Evolutionary conservation across 208 protist genomes (phyloP), one percentile per base, ranked within the genome.

Genomic region (Acanthamoeba comandoni): DNA sequence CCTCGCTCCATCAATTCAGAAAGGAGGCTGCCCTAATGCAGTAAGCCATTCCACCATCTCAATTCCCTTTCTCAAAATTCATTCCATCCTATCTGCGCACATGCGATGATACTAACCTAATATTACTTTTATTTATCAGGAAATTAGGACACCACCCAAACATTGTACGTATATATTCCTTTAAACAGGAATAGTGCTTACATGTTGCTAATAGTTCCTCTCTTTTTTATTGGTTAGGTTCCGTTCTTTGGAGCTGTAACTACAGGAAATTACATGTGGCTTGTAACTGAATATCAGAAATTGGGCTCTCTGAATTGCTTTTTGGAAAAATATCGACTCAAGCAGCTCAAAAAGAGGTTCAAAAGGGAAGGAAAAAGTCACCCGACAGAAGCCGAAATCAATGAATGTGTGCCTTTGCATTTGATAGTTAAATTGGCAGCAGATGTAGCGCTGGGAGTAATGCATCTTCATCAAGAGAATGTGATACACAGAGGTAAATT

Each of bases 211-310:
- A 43, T 43, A 43, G 35, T 43, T 43, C 5, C 35, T 1, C 35
- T 43, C 35, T 43, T 43, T 43, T 43, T 43, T 43, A 43, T 43
- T 43, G 35, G 35, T 43, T 43, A 43, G 35, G 35, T 65, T 3
- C 65, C 80, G 15, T 88, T 88, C 31, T 88, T 88, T 62, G 80
- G 80, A 19, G 80, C 80, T 12, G 60, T 88, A 17, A 88, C 80
- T 8, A 71, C 26, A 4, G 80, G 58, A 12, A 55, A 88, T 62
- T 53, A 35, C 22, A 88, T 88, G 80, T 88, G 60, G 58, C 53
- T 88, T 5, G 80, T 88, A 24, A 70, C 60, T 24, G 80, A 88
- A 51, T 88, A 49, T 43, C 58, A 65, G 48, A 70, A 88, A 43
- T 60, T 88, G 80, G 80, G 80, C 12, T 88, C 80, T 22, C 51